Evolutionary conservation across 495 filamentous ascomycete genomes (phyloP), one percentile per base, ranked within the genome.

Genomic region (Clavariopsis aquatica): DNA sequence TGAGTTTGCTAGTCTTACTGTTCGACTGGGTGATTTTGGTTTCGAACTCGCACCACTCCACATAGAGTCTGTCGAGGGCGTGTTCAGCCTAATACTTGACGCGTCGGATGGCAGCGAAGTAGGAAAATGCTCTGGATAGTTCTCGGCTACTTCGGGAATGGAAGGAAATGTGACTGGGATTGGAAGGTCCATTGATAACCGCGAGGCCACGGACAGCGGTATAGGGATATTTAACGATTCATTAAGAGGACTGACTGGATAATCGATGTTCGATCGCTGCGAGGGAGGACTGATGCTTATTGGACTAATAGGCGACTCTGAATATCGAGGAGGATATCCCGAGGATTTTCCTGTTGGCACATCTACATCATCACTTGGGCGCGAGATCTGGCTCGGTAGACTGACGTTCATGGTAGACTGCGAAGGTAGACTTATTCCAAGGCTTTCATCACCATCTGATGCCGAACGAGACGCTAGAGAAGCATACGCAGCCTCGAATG

Each of bases 171-270:
- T 1, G 8, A 65, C 23, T 43, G 66, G 49, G 3, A 68, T 68
- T 15, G 57, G 57, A 28, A 53, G 47, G 26, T 49, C 19, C 24
- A 49, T 27, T n/a, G 47, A 49, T 10, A 49, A n/a, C 26, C 47
- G 20, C 17, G 47, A 49, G 3, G 5, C 47, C 5, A 49, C 24
- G 15, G 47, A 49, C n/a, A 27, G 15, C 2, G 67, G 52, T 20
- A 69, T 69, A 10, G 60, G 60, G 19, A 57, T 51, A 34, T 70
- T 70, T 3, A 70, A 46, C 4, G 67, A 70, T 24, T 70, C 62
- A 27, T 59, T 62, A 8, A 66, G 45, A 10, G 67, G 67, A 31
- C 62, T 70, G 23, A 70, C 62, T 4, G 67, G 67, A 31, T 36
- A 59, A 0, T 70, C 67, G 23, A 62, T 4, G 28, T 52, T 34